These are phyloP conservation scores for Lathyrus oleraceus DNA, from an alignment of 306 rosid genomes.

Conservation along the genomic window DNA sequence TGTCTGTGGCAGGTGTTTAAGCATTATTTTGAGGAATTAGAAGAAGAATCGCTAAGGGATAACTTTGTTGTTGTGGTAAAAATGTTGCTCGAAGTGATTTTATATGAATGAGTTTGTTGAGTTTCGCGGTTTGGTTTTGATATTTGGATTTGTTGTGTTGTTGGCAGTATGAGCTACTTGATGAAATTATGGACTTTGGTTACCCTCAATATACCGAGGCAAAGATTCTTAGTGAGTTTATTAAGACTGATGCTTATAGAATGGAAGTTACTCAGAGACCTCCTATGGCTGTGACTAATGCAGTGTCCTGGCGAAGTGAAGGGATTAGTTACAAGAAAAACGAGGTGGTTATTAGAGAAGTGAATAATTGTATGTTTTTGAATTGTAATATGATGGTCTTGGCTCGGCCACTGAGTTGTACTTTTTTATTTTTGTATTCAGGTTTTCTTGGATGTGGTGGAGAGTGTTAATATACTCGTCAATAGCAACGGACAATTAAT, in stretches of 20 bases:
- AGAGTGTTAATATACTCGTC: conserved; percentile 93
- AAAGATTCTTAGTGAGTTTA: conserved; percentile 89
- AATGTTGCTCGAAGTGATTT: background rate
- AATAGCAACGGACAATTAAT: conserved; percentile 97
- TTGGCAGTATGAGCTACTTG: conserved; percentile 72
- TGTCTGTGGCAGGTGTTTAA: conserved; percentile 68
- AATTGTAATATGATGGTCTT: conserved; percentile 27
- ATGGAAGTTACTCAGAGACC: conserved; percentile 98
- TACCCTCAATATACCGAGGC: conserved; percentile 97
- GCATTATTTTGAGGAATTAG: conserved; percentile 88
- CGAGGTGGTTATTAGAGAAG: conserved; percentile 53
- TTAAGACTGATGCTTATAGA: conserved; percentile 95
- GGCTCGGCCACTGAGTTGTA: conserved; percentile 14
- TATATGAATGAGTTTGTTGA: conserved; percentile 13
- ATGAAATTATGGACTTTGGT: conserved; percentile 97
- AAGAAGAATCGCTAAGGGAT: conserved; percentile 93
- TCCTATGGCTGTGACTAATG: conserved; percentile 98
- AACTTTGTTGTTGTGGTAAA: conserved; percentile 94
- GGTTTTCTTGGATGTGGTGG: conserved; percentile 99
- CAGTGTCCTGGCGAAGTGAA: conserved; percentile 99
- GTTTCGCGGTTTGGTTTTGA: conserved; percentile 8
- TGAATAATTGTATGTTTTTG: background rate
- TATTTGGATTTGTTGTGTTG: conserved; percentile 15
- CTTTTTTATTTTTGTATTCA: conserved; percentile 32
- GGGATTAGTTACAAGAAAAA: conserved; percentile 90